Conservation (phyloP, 768 basidiomycete species). For the Auriscalpium orientale region DNA sequence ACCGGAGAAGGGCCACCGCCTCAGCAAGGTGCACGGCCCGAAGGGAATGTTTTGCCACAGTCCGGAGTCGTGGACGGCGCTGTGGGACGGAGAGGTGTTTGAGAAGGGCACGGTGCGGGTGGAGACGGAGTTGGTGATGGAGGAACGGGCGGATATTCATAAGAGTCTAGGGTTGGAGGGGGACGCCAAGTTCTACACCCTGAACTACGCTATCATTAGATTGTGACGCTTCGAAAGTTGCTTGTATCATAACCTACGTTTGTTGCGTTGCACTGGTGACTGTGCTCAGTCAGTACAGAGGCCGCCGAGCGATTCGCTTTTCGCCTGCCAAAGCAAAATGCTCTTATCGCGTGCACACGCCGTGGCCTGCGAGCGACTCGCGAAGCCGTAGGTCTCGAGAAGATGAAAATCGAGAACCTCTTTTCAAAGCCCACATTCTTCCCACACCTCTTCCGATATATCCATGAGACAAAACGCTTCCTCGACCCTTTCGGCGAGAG, state of each 20-base stretch:
- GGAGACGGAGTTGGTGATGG: neutral
- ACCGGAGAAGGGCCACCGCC: slow-evolving; percentile 23
- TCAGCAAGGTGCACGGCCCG: neutral
- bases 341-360: too few species aligned
- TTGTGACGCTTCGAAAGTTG: neutral
- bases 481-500: too few species aligned
- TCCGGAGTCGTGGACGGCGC: slow-evolving; percentile 27
- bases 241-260: neutral
- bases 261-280: too few species aligned
- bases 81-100: slow-evolving; percentile 27
- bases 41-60: slow-evolving; percentile 25
- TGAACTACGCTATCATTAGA: neutral
- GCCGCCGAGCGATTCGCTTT: too few species aligned
- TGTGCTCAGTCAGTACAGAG: too few species aligned
- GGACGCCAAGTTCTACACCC: neutral
- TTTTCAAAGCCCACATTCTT: too few species aligned
- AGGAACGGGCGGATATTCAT: neutral
- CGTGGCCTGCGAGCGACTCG: too few species aligned
- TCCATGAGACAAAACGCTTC: too few species aligned
- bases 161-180: neutral
- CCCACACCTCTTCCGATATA: too few species aligned
- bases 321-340: too few species aligned
- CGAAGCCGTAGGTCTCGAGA: too few species aligned
- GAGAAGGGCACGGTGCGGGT: slow-evolving; percentile 3
- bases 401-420: too few species aligned